These are phyloP conservation scores for Taphrina communis DNA, from an alignment of 1,139 yeast species.

Conservation along the genomic window DNA sequence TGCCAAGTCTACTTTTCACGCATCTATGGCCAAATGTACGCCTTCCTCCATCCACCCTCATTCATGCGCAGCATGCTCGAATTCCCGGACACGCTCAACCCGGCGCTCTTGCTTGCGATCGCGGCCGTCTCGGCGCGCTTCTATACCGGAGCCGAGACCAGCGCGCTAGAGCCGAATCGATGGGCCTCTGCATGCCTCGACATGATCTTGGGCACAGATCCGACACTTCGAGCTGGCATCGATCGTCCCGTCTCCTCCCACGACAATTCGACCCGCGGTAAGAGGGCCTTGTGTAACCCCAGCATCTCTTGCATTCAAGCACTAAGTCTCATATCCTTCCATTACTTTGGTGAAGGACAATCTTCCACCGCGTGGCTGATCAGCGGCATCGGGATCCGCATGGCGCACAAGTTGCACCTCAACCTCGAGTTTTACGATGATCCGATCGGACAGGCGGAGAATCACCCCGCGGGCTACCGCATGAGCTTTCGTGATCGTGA, in stretches of 20 bases:
- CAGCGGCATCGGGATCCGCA: constrained; percentile 52
- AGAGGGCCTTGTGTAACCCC: constrained; percentile 50
- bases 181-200: constrained; percentile 21
- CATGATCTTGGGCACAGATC: constrained; percentile 9
- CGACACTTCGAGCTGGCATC: not conserved
- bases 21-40: constrained; percentile 53
- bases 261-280: not conserved
- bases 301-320: constrained; percentile 53
- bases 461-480: constrained; percentile 1
- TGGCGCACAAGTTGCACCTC: constrained; percentile 52
- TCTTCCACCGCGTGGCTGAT: constrained; percentile 53
- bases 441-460: constrained; percentile 45
- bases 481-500: constrained; percentile 51
- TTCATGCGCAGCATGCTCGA: constrained; percentile 50
- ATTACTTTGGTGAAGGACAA: constrained; percentile 52
- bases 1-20: constrained; percentile 50
- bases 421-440: constrained; percentile 49
- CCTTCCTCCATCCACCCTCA: constrained; percentile 52
- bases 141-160: constrained; percentile 50
- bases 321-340: constrained; percentile 51
- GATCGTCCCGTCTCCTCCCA: not conserved
- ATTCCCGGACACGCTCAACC: constrained; percentile 48
- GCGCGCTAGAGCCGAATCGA: constrained; percentile 43
- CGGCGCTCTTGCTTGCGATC: constrained; percentile 51
- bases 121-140: constrained; percentile 53